Base-by-base conservation (phyloP, 108 stramenopile genomes). In the Cyclostephanos tholiformis region DNA sequence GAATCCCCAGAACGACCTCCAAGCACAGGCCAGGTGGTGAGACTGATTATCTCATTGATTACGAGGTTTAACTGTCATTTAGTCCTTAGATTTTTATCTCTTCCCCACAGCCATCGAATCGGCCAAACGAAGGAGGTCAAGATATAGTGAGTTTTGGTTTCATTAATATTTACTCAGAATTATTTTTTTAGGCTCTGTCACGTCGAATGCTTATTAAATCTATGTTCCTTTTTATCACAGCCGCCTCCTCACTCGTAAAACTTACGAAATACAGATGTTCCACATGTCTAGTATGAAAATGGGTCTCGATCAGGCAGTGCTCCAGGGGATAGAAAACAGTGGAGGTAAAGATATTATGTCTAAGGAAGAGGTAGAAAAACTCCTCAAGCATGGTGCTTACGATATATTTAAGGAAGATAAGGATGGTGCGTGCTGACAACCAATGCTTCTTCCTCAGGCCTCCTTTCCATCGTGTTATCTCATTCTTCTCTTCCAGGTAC, bases 211-310 rank as follows among this genome's bases (percentile, higher is more conserved):
- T 55, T 29, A 30, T n/a, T 39, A 67, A 27, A n/a, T 52, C 25
- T 14, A 39, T 74, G 0, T 22, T 39, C 20, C 1, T 46, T 26
- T 26, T 53, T 23, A 19, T 68, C 48, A 23, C 65, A 84, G 75
- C 70, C 95, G 98, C 17, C 86, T 99, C 32, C 84, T 99, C 20
- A 97, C 97, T 20, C 77, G 92, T 36, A 97, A 97, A 65, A 97
- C 97, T 10, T 99, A 99, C 77, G 99, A 99, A 32, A 89, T 92
- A 83, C 91, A 97, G 81, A 98, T 99, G 98, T 99, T 99, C 72
- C 96, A 99, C 75, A 86, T 89, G 85, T 96, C 95, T 38, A 90
- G 90, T 20, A 68, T 97, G 87, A 99, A 99, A 82, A 97, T 99
- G 83, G 98, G 98, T 52, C 86, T 99, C 16, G 99, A 99, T 66